A percentile compares a stretch with the other conserved stretches of the same genome.
Evolutionary conservation across 2,329 filamentous ascomycete genomes (phyloP).

Genomic region (Zymoseptoria ardabiliae): DNA sequence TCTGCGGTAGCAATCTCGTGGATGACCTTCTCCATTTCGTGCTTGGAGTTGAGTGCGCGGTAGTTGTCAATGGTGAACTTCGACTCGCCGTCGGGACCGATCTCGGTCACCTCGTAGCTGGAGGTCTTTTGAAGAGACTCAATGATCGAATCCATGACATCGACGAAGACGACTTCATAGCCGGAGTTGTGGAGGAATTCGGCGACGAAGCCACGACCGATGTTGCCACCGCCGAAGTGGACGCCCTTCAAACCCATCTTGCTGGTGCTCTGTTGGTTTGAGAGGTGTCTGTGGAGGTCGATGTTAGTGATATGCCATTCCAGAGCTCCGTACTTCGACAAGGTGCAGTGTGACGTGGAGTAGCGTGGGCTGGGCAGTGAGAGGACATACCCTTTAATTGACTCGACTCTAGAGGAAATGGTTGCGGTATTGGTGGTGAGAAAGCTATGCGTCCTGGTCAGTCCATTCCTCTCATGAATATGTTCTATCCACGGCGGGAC

Average conservation of each 20-base stretch:
- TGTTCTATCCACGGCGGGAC: background rate
- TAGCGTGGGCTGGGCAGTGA: background rate
- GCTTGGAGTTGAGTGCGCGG: constrained; percentile 91
- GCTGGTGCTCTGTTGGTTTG: constrained; percentile 13
- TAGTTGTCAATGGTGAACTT: constrained; percentile 87
- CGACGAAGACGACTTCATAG: constrained; percentile 93
- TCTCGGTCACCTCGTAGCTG: constrained; percentile 87
- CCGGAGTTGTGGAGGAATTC: constrained; percentile 91
- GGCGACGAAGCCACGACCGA: constrained; percentile 65
- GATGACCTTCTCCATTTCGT: constrained; percentile 71
- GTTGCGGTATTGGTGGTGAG: background rate
- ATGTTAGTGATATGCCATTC: background rate
- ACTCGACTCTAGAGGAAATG: background rate
- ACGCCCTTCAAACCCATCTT: constrained; percentile 40
- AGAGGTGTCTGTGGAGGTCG: background rate
- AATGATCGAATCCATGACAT: constrained; percentile 82
- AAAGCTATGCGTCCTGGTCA: background rate
- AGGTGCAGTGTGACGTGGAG: background rate
- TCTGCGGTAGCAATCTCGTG: constrained; percentile 82
- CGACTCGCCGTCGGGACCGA: constrained; percentile 73
- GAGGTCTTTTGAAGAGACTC: constrained; percentile 65
- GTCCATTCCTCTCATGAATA: background rate
- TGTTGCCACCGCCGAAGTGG: constrained; percentile 49
- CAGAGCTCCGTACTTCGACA: background rate
- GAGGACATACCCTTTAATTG: background rate